Evolutionary conservation across 495 filamentous ascomycete genomes (phyloP).

Genomic region (Podospora conica): DNA sequence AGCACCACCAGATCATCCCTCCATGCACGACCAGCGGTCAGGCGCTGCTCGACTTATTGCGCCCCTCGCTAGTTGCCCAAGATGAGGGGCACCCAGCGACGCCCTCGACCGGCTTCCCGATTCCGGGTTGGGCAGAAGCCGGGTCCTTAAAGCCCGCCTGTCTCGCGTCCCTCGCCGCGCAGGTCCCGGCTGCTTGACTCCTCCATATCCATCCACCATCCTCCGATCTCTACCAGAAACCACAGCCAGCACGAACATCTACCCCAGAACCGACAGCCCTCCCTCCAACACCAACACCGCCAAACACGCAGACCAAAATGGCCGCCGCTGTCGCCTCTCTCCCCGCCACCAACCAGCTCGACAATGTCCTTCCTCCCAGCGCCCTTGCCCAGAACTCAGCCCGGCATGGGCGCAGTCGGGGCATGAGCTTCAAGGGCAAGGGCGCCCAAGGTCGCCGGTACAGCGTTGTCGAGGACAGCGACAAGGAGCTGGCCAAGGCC

Average conservation of each 20-base stretch:
- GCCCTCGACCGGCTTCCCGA: conserved; percentile 2
- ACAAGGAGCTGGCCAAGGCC: conserved; percentile 36
- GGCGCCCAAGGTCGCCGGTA: conserved; percentile 30
- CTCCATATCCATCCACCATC: background rate
- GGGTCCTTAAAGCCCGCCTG: background rate
- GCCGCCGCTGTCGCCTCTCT: conserved; percentile 31
- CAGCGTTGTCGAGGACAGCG: conserved; percentile 38
- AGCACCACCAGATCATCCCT: conserved; percentile 8
- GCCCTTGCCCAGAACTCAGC: conserved; percentile 35
- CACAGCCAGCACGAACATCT: background rate
- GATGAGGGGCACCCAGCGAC: conserved; percentile 6
- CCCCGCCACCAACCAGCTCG: conserved; percentile 27
- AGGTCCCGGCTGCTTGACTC: background rate
- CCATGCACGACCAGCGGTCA: conserved; percentile 11
- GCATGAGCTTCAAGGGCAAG: conserved; percentile 36
- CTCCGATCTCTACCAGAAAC: background rate
- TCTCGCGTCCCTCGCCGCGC: background rate
- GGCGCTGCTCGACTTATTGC: conserved; percentile 6
- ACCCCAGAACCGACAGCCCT: background rate
- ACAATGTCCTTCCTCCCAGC: conserved; percentile 39
- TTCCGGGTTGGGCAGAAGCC: conserved; percentile 6
- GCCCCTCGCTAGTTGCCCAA: conserved; percentile 9
- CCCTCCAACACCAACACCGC: background rate
- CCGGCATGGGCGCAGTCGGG: conserved; percentile 40
- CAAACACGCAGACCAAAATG: conserved; percentile 18